Evolutionary conservation across 2,329 filamentous ascomycete genomes (phyloP).

Genomic region (Nemania abortiva): DNA sequence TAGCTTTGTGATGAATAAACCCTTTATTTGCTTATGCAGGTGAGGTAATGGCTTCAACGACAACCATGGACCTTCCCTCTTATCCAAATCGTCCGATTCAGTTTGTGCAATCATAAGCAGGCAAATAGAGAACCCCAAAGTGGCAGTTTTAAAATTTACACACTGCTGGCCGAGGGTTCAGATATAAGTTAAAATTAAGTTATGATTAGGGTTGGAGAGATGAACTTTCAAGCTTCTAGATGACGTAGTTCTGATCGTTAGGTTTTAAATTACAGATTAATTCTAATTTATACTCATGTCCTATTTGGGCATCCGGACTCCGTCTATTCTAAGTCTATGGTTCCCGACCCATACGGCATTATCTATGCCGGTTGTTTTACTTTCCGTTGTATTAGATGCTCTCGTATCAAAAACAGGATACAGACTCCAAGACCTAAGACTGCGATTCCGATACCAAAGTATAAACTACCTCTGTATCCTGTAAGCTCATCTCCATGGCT

Average conservation of each 20-base stretch:
- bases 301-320: background rate
- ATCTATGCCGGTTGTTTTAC: background rate
- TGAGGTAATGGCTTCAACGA: no score
- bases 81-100: background rate
- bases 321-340: slow-evolving; percentile 10
- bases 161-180: no score
- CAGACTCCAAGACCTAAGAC: slow-evolving; percentile 42
- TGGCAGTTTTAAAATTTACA: no score
- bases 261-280: background rate
- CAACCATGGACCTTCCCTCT: background rate
- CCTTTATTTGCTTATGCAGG: background rate
- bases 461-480: slow-evolving; percentile 46
- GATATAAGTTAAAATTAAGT: no score
- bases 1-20: no score
- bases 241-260: background rate
- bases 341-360: background rate
- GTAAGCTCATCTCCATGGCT: slow-evolving; percentile 44
- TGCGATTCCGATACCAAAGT: slow-evolving; percentile 46
- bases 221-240: background rate
- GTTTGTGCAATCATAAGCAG: no score
- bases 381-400: slow-evolving; percentile 29
- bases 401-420: slow-evolving; percentile 41
- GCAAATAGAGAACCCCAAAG: no score
- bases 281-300: background rate
- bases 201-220: no score